These are phyloP conservation scores for Aspergillus nomiae DNA, from an alignment of 2,329 filamentous ascomycete species.

Conservation along the genomic window DNA sequence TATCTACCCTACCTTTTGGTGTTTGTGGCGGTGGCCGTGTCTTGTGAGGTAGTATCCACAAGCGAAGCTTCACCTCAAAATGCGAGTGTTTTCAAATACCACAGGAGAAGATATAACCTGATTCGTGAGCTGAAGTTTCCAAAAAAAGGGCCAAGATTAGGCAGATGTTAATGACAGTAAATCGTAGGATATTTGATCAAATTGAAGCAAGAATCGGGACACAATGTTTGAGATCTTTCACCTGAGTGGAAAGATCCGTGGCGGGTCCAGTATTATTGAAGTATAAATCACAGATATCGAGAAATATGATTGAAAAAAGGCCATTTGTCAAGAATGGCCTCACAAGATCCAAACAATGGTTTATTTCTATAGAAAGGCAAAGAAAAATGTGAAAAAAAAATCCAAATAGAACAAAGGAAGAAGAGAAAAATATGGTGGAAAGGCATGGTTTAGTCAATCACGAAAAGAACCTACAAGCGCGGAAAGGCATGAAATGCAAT, in stretches of 20 bases:
- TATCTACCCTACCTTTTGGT: background rate
- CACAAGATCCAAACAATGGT: background rate
- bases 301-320: constrained; percentile 1
- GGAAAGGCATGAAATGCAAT: background rate
- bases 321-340: background rate
- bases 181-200: background rate
- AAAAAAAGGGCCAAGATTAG: background rate
- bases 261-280: background rate
- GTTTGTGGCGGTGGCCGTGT: background rate
- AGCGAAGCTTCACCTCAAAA: background rate
- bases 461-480: background rate
- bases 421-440: background rate
- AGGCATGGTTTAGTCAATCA: background rate
- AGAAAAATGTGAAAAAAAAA: constrained; percentile 1
- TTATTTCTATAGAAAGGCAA: background rate
- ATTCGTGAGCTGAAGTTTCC: background rate
- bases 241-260: background rate
- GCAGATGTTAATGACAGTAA: background rate
- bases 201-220: background rate
- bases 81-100: background rate
- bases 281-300: background rate
- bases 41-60: background rate
- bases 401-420: background rate
- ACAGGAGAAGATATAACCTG: background rate
- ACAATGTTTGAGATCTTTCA: background rate